Percentiles rank a stretch among this genome's conserved stretches.
Evolutionary conservation across 2,329 filamentous ascomycete species (phyloP).

Genomic region (Phaeomoniella chlamydospora): DNA sequence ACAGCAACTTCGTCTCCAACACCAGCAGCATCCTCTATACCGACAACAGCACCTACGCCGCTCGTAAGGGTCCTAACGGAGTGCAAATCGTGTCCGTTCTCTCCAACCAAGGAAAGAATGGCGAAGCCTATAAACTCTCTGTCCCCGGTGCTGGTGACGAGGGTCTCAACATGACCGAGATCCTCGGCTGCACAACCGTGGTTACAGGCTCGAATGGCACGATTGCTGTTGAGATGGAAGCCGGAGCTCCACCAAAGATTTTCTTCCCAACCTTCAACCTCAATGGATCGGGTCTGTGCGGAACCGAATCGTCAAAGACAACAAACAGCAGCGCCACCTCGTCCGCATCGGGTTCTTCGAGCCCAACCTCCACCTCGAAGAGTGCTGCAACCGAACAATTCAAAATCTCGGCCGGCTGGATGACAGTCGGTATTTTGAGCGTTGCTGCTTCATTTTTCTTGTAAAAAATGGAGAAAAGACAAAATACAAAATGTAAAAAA

Average conservation of each 20-base stretch:
- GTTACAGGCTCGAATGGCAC: neutral
- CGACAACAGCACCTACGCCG: slow-evolving; percentile 26
- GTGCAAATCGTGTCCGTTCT: slow-evolving; percentile 29
- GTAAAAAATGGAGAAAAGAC: too few species aligned
- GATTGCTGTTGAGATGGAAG: neutral
- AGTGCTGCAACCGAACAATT: neutral
- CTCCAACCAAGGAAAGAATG: slow-evolving; percentile 15
- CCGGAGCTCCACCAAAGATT: neutral
- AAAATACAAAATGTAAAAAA: too few species aligned
- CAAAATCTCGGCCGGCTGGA: too few species aligned
- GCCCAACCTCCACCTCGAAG: neutral
- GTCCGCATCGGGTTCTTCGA: neutral
- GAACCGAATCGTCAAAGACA: neutral
- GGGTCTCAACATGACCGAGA: neutral
- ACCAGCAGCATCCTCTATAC: slow-evolving; percentile 28
- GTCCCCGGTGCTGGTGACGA: neutral
- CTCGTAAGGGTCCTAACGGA: slow-evolving; percentile 28
- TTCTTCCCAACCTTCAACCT: slow-evolving; percentile 1
- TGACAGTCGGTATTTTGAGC: too few species aligned
- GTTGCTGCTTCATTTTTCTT: too few species aligned
- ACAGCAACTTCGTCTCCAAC: slow-evolving; percentile 24
- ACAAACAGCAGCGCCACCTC: neutral
- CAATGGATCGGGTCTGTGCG: neutral
- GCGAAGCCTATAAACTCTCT: neutral
- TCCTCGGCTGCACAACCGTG: neutral